Evolutionary conservation across 805 yeast species (phyloP).

Genomic region (Starmerella stigmatis): DNA sequence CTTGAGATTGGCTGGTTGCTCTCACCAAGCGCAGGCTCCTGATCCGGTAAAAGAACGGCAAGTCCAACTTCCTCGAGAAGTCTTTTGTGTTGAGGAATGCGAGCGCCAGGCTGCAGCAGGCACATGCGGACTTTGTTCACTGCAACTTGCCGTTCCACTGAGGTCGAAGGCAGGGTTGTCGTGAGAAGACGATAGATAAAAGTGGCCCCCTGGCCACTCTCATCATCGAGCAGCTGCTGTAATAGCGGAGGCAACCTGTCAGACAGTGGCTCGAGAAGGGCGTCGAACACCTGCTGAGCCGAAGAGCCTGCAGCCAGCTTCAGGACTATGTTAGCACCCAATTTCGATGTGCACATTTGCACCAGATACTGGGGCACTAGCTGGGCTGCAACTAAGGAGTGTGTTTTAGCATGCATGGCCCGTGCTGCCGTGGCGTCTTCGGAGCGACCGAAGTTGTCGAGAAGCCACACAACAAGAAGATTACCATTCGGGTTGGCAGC

Average conservation of each 20-base stretch:
- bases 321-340: slow-evolving; percentile 72
- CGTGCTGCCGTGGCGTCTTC: slow-evolving; percentile 24
- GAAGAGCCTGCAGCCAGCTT: slow-evolving; percentile 43
- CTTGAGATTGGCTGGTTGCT: background rate
- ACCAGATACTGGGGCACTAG: slow-evolving; percentile 49
- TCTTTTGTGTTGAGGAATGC: slow-evolving; percentile 62
- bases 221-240: slow-evolving; percentile 54
- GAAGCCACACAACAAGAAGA: slow-evolving; percentile 80
- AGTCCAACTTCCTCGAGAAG: slow-evolving; percentile 88
- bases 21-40: background rate
- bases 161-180: slow-evolving; percentile 50
- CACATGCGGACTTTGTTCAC: slow-evolving; percentile 52
- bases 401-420: slow-evolving; percentile 26
- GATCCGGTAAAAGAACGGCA: slow-evolving; percentile 12
- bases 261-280: slow-evolving; percentile 42
- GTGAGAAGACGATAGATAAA: slow-evolving; percentile 73
- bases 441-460: slow-evolving; percentile 58
- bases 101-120: slow-evolving; percentile 42
- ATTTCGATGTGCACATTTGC: slow-evolving; percentile 62
- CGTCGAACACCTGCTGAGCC: slow-evolving; percentile 40
- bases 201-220: slow-evolving; percentile 52
- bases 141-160: slow-evolving; percentile 45
- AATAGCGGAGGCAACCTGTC: slow-evolving; percentile 38
- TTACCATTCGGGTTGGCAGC: slow-evolving; percentile 83
- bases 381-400: slow-evolving; percentile 51